phyloP scores from a whole-genome alignment of 495 filamentous ascomycete genomes.

The Trichoderma gamsii region DNA sequence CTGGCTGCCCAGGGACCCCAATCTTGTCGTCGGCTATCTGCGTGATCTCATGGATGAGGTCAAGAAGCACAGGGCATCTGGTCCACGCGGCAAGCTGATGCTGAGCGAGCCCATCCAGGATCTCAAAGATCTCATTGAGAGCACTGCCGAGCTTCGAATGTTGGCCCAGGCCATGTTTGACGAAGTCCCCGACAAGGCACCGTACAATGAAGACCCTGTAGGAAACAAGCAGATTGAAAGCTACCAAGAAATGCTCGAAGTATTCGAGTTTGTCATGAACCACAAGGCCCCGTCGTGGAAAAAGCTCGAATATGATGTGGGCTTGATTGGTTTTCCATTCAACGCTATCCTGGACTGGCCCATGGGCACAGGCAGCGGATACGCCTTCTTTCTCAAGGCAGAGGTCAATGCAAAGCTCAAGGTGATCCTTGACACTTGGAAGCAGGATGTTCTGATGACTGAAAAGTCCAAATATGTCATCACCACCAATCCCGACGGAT shows the following conservation, averaged over 20 bases:
- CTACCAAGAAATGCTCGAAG: slow-evolving; percentile 46
- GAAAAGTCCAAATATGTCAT: slow-evolving; percentile 44
- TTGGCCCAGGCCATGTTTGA: slow-evolving; percentile 45
- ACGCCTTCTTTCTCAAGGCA: slow-evolving; percentile 47
- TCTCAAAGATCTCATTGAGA: slow-evolving; percentile 24
- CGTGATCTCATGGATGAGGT: neutral
- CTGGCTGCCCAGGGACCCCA: slow-evolving; percentile 10
- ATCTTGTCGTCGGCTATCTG: neutral
- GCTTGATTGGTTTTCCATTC: slow-evolving; percentile 22
- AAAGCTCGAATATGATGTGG: slow-evolving; percentile 29
- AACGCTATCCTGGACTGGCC: slow-evolving; percentile 56
- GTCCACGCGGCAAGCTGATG: neutral
- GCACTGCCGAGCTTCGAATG: slow-evolving; percentile 25
- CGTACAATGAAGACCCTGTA: slow-evolving; percentile 47
- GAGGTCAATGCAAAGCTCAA: slow-evolving; percentile 52
- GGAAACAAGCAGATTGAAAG: slow-evolving; percentile 43
- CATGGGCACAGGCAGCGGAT: slow-evolving; percentile 53
- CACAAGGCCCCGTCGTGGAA: slow-evolving; percentile 49
- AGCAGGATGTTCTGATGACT: slow-evolving; percentile 38
- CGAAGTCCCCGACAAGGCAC: slow-evolving; percentile 43
- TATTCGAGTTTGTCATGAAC: slow-evolving; percentile 48
- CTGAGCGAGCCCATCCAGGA: slow-evolving; percentile 1
- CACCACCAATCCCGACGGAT: slow-evolving; percentile 34
- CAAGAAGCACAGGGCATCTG: neutral
- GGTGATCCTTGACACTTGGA: slow-evolving; percentile 55